A percentile compares a stretch with the other conserved stretches of the same genome.
Conservation (phyloP, 2,329 filamentous ascomycete genomes). For the Triangularia setosa region DNA sequence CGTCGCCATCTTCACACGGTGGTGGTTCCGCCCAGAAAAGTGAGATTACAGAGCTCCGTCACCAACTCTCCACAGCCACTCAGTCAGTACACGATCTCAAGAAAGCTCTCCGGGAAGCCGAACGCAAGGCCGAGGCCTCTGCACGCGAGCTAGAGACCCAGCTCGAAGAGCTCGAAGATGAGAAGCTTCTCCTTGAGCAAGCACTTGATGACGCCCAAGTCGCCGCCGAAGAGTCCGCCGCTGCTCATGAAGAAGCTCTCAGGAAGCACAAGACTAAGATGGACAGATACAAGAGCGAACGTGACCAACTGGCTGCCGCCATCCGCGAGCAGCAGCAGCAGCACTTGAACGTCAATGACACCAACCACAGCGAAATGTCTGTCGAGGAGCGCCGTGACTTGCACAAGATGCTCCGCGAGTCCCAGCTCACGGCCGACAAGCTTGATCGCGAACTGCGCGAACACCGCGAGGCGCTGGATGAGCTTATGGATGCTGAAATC, state of each 20-base stretch:
- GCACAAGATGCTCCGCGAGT: constrained; percentile 57
- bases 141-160: constrained; percentile 49
- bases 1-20: constrained; percentile 45
- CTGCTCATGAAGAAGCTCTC: constrained; percentile 42
- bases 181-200: constrained; percentile 55
- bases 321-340: constrained; percentile 33
- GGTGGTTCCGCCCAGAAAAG: constrained; percentile 51
- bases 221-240: constrained; percentile 45
- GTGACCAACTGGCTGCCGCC: constrained; percentile 36
- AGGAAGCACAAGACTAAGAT: constrained; percentile 46
- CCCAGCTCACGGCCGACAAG: constrained; percentile 61
- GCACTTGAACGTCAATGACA: constrained; percentile 26
- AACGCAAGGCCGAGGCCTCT: constrained; percentile 41
- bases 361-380: constrained; percentile 38
- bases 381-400: constrained; percentile 56
- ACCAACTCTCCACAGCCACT: constrained; percentile 58
- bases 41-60: constrained; percentile 56
- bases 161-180: constrained; percentile 55
- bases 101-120: constrained; percentile 47
- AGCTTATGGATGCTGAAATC: constrained; percentile 52
- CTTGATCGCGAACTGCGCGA: constrained; percentile 70
- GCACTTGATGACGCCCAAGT: constrained; percentile 53
- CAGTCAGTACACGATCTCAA: constrained; percentile 55
- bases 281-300: constrained; percentile 49
- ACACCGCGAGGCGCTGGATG: constrained; percentile 62